These are phyloP conservation scores for Mariannaea sp. DNA, from an alignment of 2,329 filamentous ascomycete species.

Conservation along the genomic window DNA sequence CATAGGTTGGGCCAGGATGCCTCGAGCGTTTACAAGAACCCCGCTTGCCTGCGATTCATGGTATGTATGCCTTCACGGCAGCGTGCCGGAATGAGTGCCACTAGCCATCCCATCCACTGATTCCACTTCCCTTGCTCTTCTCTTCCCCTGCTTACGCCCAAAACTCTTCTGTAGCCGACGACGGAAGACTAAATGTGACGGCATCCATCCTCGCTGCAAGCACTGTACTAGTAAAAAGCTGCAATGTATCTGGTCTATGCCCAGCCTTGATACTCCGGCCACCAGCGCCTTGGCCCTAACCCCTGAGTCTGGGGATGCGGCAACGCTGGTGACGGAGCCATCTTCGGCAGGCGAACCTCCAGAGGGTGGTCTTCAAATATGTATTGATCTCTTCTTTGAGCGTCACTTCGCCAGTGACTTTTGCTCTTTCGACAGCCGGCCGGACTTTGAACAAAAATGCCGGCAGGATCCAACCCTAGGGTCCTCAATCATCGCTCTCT, in stretches of 20 bases:
- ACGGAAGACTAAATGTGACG: constrained; percentile 15
- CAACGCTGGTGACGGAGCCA: not conserved
- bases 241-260: constrained; percentile 6
- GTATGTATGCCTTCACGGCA: constrained; percentile 4
- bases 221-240: constrained; percentile 1
- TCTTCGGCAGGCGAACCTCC: not conserved
- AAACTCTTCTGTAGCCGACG: not conserved
- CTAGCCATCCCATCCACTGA: no score
- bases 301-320: not conserved
- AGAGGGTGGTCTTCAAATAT: not conserved
- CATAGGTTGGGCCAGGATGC: not conserved
- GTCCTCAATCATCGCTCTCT: constrained; percentile 6
- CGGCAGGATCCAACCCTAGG: constrained; percentile 17
- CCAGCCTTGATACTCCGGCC: not conserved
- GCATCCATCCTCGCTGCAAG: constrained; percentile 8
- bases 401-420: constrained; percentile 30
- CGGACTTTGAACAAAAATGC: constrained; percentile 28
- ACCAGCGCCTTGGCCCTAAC: not conserved
- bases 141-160: no score
- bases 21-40: constrained; percentile 7
- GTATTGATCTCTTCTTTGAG: constrained; percentile 23
- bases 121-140: no score
- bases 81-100: not conserved
- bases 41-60: constrained; percentile 14
- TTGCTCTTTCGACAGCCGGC: constrained; percentile 29